Percentiles rank a stretch among this genome's conserved stretches.
These are phyloP conservation scores for Combretum micranthum DNA, from an alignment of 345 rosid genomes.

Conservation along the genomic window DNA sequence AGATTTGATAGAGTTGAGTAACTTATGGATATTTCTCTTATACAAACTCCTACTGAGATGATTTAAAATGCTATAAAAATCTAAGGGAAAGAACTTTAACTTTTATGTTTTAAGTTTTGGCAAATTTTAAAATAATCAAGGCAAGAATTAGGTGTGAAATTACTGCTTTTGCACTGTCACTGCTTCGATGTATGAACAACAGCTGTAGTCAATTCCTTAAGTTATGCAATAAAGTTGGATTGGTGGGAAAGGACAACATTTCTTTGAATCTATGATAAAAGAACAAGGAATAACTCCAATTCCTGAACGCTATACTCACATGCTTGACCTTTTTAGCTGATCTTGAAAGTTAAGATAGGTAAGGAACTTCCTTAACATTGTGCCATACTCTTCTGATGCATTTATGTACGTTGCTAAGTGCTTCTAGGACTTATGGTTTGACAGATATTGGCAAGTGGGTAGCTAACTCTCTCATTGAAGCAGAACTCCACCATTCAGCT, in stretches of 20 bases:
- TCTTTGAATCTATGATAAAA: slow-evolving; percentile 58
- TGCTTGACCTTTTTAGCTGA: slow-evolving; percentile 85
- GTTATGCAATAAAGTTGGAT: slow-evolving; percentile 88
- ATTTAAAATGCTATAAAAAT: no score
- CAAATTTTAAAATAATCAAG: no score
- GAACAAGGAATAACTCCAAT: slow-evolving; percentile 51
- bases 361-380: slow-evolving; percentile 45
- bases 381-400: slow-evolving; percentile 79
- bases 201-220: no score
- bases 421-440: slow-evolving; percentile 60
- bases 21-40: no score
- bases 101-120: no score
- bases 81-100: no score
- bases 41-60: no score
- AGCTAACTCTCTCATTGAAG: slow-evolving; percentile 62
- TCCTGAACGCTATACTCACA: slow-evolving; percentile 75
- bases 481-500: slow-evolving; percentile 77
- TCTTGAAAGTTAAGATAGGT: slow-evolving; percentile 84
- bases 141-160: no score
- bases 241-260: slow-evolving; percentile 64
- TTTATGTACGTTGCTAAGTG: slow-evolving; percentile 76
- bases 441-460: slow-evolving; percentile 80
- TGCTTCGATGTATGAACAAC: no score
- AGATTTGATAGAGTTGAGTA: no score
- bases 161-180: no score